Percentiles rank a stretch among this genome's conserved stretches.
Evolutionary conservation across 2,329 filamentous ascomycete species (phyloP).

Genomic region (Lizonia empirigonia): DNA sequence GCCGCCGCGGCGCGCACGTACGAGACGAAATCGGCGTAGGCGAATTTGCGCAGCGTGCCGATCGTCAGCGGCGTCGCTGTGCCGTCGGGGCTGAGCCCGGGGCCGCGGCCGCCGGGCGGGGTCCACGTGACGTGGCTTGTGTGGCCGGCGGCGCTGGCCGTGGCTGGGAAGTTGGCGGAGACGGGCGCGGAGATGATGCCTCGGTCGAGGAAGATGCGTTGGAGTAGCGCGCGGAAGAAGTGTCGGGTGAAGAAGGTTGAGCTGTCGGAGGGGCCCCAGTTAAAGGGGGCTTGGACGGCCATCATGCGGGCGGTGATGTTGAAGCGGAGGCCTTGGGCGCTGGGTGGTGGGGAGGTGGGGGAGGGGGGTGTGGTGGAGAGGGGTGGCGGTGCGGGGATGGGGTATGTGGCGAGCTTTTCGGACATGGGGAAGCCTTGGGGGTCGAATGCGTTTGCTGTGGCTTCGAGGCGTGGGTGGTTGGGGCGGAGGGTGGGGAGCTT

Average conservation of each 20-base stretch:
- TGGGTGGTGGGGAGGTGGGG: slow-evolving; percentile 3
- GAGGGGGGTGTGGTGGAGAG: background rate
- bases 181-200: slow-evolving; percentile 70
- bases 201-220: slow-evolving; percentile 88
- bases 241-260: slow-evolving; percentile 89
- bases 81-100: slow-evolving; percentile 46
- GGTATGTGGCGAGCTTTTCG: slow-evolving; percentile 63
- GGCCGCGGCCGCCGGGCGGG: slow-evolving; percentile 56
- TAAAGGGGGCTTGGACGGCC: slow-evolving; percentile 92
- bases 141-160: slow-evolving; percentile 46
- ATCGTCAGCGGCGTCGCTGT: slow-evolving; percentile 83
- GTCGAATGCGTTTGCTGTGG: slow-evolving; percentile 75
- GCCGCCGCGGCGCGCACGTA: slow-evolving; percentile 82
- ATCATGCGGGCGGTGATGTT: slow-evolving; percentile 99
- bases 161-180: slow-evolving; percentile 43
- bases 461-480: slow-evolving; percentile 70
- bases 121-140: slow-evolving; percentile 44
- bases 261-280: slow-evolving; percentile 84
- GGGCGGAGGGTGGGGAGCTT: slow-evolving; percentile 80
- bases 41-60: slow-evolving; percentile 79
- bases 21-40: slow-evolving; percentile 73
- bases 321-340: slow-evolving; percentile 69
- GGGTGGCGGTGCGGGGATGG: slow-evolving; percentile 22
- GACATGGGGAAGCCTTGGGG: slow-evolving; percentile 96
- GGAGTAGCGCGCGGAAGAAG: slow-evolving; percentile 87